Base-by-base conservation (phyloP, 1,284 basidiomycete species). In the Boletus semigastroideus region DNA sequence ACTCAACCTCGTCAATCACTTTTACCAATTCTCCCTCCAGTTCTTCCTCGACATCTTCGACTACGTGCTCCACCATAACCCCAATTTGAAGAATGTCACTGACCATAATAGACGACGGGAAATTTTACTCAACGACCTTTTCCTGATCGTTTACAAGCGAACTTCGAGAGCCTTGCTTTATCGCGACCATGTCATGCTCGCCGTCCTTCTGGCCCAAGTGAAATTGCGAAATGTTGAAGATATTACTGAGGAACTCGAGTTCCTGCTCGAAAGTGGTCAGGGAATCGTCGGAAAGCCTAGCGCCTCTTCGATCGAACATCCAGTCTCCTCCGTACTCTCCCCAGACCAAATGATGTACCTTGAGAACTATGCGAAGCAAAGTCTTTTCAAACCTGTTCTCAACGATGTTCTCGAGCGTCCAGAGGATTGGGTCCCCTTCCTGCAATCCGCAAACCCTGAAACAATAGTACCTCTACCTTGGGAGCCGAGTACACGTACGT, bases 41-140 rank as follows among this genome's bases (percentile, higher is more conserved):
- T 98, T 97, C 79, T 99, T 99, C 87, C 83, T 98, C 55, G 94
- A 98, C 68, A 96, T 99, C 62, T 99, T 99, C 72, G 93, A 98
- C 74, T 92, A 90, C 61, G 86, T 98, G 51, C 81, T 99, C 9
- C 87, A 90, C 57, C 87, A 91, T 62, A 98, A 98, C 68, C 93
- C 94, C 9, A 90, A 94, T 68, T 79, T 98, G 55, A 83, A 83
- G 66, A 83, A 81, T 55, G 77, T 97, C 54, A 78, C 83, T 7
- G 94, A 98, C 59, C 74, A 92, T 51, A 76, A 78, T 55, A 75
- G 75, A 45, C 86, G 97, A 17, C 84, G 94, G 47, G 81, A 87
- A 27, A 90, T 96, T 48, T 76, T 99, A n/a, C 76, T 93, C 51
- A 86, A 88, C 53, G 94, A 98, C 62, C 80, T 99, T 13, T 99